A percentile compares a stretch with the other conserved stretches of the same genome.
Conservation (phyloP, 768 basidiomycete genomes). For the Leccinum olivaceopallidum region DNA sequence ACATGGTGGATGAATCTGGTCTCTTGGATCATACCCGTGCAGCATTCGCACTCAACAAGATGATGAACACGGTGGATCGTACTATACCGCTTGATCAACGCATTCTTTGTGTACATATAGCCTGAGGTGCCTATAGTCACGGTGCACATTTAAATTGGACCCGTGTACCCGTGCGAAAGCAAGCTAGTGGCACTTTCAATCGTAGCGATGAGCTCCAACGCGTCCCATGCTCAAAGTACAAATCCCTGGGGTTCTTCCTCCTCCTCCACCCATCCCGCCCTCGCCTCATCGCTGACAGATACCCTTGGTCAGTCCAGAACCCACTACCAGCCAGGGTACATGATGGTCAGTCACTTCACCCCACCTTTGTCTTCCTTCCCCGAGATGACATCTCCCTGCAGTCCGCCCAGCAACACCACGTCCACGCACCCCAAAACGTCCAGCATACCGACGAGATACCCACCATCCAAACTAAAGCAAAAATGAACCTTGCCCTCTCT, state of each 20-base stretch:
- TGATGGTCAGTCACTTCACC: slow-evolving; percentile 56
- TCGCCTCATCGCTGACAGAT: slow-evolving; percentile 60
- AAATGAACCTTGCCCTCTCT: slow-evolving; percentile 69
- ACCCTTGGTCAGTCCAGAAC: slow-evolving; percentile 69
- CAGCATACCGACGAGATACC: slow-evolving; percentile 74
- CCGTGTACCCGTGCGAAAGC: slow-evolving; percentile 10
- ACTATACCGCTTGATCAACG: too few relatives aligned
- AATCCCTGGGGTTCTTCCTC: slow-evolving; percentile 54
- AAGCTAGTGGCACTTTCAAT: background rate
- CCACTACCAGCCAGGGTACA: slow-evolving; percentile 79
- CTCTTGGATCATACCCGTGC: too few relatives aligned
- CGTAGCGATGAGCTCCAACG: slow-evolving; percentile 26
- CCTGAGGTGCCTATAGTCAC: too few relatives aligned
- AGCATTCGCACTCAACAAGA: too few relatives aligned
- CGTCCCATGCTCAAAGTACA: slow-evolving; percentile 44
- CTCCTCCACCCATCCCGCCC: slow-evolving; percentile 39
- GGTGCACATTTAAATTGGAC: too few relatives aligned
- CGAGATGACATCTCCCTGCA: slow-evolving; percentile 22
- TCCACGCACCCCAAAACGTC: slow-evolving; percentile 51
- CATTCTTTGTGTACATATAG: too few relatives aligned
- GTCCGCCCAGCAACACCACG: slow-evolving; percentile 66
- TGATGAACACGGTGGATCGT: too few relatives aligned
- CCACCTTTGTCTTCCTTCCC: background rate
- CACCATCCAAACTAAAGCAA: slow-evolving; percentile 77
- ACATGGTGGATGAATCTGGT: too few relatives aligned